Conservation (phyloP, 2,329 filamentous ascomycete species). For the Ophiocordyceps camponoti-saundersi region DNA sequence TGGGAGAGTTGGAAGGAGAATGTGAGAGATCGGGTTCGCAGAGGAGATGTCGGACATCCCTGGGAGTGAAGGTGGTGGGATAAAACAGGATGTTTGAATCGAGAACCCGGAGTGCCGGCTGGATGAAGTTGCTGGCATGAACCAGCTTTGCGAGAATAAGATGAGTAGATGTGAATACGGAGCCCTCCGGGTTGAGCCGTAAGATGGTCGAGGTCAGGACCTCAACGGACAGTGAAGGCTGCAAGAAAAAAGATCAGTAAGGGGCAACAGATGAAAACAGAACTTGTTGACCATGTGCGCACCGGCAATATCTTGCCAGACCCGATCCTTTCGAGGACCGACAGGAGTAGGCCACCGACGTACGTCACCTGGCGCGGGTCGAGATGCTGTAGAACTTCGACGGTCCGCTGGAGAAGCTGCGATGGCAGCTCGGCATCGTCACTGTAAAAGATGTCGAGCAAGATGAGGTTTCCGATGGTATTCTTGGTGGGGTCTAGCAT, state of each 20-base stretch:
- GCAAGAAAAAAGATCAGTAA: slow-evolving; percentile 1
- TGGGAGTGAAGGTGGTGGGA: slow-evolving; percentile 26
- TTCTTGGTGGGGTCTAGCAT: slow-evolving; percentile 28
- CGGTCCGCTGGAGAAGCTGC: slow-evolving; percentile 21
- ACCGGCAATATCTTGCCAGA: slow-evolving; percentile 25
- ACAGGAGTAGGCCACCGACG: slow-evolving; percentile 23
- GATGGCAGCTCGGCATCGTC: slow-evolving; percentile 10
- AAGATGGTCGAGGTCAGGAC: slow-evolving; percentile 36
- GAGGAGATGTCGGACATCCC: slow-evolving; percentile 19
- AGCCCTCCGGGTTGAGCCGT: slow-evolving; percentile 47
- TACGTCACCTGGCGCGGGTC: slow-evolving; percentile 36
- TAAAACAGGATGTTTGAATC: slow-evolving; percentile 51
- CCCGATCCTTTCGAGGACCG: slow-evolving; percentile 23
- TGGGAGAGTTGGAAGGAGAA: slow-evolving; percentile 39
- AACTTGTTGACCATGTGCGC: slow-evolving; percentile 1
- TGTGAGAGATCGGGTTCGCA: slow-evolving; percentile 29
- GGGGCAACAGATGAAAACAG: neutral
- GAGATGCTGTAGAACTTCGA: slow-evolving; percentile 29
- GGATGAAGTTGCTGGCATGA: slow-evolving; percentile 33
- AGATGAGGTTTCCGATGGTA: slow-evolving; percentile 31
- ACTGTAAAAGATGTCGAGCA: slow-evolving; percentile 24
- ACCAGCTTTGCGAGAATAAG: slow-evolving; percentile 40
- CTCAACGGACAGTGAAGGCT: slow-evolving; percentile 30
- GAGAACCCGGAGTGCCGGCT: slow-evolving; percentile 41
- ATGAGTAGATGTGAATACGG: slow-evolving; percentile 49